Percentiles rank a stretch among this genome's conserved stretches.
Conservation (phyloP, 495 filamentous ascomycete species). For the Penicilliopsis zonata region DNA sequence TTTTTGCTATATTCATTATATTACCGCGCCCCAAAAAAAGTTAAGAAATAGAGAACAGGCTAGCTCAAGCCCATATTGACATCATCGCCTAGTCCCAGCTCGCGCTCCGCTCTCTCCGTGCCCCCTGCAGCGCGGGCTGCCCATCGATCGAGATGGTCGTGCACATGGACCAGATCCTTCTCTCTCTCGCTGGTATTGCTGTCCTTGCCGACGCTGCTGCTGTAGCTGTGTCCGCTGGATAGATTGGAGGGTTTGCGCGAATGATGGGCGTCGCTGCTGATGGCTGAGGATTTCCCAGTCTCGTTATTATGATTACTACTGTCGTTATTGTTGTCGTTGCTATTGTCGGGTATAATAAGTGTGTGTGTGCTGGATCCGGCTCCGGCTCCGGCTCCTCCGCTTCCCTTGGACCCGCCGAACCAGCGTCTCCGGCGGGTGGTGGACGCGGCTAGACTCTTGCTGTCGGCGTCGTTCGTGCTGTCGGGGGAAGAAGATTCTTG, state of each 20-base stretch:
- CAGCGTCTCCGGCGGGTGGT: conserved; percentile 26
- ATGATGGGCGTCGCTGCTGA: conserved; percentile 8
- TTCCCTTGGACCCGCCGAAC: conserved; percentile 29
- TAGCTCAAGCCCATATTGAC: conserved; percentile 43
- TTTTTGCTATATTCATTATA: too few species aligned
- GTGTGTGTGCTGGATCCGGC: conserved; percentile 14
- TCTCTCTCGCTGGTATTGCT: conserved; percentile 29
- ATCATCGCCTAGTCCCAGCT: conserved; percentile 39
- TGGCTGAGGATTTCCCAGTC: neutral
- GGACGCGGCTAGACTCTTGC: conserved; percentile 18
- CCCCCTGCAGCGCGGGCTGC: conserved; percentile 24
- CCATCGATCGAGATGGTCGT: conserved; percentile 34
- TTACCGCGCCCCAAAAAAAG: neutral
- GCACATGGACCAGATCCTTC: conserved; percentile 38
- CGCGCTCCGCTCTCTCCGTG: conserved; percentile 29
- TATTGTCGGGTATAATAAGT: conserved; percentile 10
- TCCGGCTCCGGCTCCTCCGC: conserved; percentile 20
- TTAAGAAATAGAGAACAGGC: conserved; percentile 5
- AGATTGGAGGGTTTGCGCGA: conserved; percentile 15
- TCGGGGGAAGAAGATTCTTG: conserved; percentile 9
- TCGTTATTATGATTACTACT: neutral
- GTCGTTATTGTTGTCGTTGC: conserved; percentile 13
- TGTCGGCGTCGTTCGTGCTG: conserved; percentile 15
- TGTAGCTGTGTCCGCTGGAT: conserved; percentile 7
- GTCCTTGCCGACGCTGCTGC: conserved; percentile 26